Conservation (phyloP, 1,284 basidiomycete species). For the Pseudozyma sp. region DNA sequence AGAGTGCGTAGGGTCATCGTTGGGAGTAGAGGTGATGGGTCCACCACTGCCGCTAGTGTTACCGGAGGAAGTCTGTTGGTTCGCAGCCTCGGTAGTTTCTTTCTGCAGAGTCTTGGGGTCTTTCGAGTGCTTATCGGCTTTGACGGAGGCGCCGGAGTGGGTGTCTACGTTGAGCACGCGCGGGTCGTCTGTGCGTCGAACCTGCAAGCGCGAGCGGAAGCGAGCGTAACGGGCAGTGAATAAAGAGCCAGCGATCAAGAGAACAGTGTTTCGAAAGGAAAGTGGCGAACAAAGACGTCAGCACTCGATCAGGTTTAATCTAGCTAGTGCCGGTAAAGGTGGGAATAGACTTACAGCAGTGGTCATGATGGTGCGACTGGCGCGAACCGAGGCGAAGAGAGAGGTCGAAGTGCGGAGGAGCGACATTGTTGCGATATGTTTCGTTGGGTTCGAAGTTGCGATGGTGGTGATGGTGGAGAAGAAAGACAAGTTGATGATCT, state of each 20-base stretch:
- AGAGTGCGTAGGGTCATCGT: constrained; percentile 36
- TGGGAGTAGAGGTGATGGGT: constrained; percentile 8
- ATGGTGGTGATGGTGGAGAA: neutral
- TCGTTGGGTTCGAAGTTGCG: too few species aligned
- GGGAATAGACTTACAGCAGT: constrained; percentile 32
- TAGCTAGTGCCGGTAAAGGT: neutral
- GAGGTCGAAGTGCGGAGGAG: constrained; percentile 33
- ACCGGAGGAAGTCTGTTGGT: constrained; percentile 3
- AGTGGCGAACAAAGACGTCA: too few species aligned
- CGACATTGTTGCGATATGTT: too few species aligned
- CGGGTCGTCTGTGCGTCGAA: constrained; percentile 40
- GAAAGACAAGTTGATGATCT: too few species aligned
- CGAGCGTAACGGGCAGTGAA: too few species aligned
- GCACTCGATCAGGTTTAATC: too few species aligned
- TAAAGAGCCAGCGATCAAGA: too few species aligned
- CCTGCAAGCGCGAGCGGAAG: constrained; percentile 7
- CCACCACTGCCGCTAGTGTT: neutral
- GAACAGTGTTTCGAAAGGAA: too few species aligned
- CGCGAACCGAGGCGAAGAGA: constrained; percentile 16
- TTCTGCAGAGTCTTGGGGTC: constrained; percentile 50
- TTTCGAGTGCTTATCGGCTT: constrained; percentile 51
- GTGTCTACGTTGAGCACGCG: constrained; percentile 39
- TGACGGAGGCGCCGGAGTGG: constrained; percentile 48
- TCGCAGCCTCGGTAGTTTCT: constrained; percentile 30
- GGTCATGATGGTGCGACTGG: constrained; percentile 28